Percentiles rank a stretch among this genome's conserved stretches.
Evolutionary conservation across 2,329 filamentous ascomycete genomes (phyloP).

Genomic region (Onygena corvina): DNA sequence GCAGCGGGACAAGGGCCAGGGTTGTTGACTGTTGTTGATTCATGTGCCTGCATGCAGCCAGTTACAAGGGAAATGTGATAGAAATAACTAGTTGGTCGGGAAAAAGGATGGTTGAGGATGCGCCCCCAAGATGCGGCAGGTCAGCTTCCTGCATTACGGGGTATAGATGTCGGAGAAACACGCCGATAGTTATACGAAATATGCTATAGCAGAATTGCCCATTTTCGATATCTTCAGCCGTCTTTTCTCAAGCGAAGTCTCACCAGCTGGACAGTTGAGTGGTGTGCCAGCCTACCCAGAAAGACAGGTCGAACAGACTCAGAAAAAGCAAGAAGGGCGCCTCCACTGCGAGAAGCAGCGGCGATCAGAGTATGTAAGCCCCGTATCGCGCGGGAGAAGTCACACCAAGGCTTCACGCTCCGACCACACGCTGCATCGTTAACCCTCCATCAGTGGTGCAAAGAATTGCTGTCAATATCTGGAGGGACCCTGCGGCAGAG

Average conservation of each 20-base stretch:
- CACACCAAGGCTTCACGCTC: neutral
- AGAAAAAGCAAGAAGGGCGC: slow-evolving; percentile 1
- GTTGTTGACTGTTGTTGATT: neutral
- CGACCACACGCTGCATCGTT: neutral
- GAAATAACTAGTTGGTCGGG: no score
- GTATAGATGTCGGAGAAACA: neutral
- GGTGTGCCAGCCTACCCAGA: neutral
- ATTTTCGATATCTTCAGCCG: neutral
- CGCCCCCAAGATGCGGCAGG: neutral
- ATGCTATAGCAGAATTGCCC: neutral
- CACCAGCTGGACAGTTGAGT: neutral
- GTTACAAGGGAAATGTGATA: neutral
- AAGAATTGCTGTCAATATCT: neutral
- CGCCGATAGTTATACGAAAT: neutral
- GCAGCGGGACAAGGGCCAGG: neutral
- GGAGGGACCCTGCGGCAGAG: neutral
- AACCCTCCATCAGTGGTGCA: slow-evolving; percentile 2
- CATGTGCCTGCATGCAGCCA: slow-evolving; percentile 3
- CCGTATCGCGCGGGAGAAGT: slow-evolving; percentile 3
- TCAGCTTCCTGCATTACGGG: neutral
- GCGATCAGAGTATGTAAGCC: slow-evolving; percentile 2
- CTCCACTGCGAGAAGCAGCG: slow-evolving; percentile 1
- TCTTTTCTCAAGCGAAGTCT: slow-evolving; percentile 5
- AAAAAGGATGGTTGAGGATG: neutral
- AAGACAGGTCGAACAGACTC: slow-evolving; percentile 3